A percentile compares a stretch with the other conserved stretches of the same genome.
Conservation (phyloP, 495 filamentous ascomycete species). For the Penicillium canescens region DNA sequence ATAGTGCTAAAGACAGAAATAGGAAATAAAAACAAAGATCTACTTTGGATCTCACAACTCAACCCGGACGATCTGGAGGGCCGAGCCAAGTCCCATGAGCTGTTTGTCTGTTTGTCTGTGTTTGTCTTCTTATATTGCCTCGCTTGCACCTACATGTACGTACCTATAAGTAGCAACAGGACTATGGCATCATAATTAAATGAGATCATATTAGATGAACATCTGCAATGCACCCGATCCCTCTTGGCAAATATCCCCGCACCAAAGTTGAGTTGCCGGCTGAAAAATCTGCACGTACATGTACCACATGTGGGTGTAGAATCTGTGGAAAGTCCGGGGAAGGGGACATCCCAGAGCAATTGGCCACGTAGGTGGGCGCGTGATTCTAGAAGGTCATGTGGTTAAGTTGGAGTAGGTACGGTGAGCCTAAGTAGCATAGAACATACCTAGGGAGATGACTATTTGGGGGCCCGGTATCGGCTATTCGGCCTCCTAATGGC, state of each 20-base stretch:
- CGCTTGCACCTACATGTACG: too few species aligned
- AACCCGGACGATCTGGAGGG: too few species aligned
- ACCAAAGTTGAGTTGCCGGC: background rate
- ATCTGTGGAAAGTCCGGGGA: slow-evolving; percentile 5
- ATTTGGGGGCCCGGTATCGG: slow-evolving; percentile 21
- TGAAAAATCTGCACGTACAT: background rate
- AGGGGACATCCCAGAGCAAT: background rate
- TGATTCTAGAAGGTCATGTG: slow-evolving; percentile 7
- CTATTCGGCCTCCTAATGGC: slow-evolving; percentile 11
- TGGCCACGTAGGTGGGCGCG: background rate
- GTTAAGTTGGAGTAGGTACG: background rate
- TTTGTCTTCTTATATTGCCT: too few species aligned
- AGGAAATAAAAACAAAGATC: too few species aligned
- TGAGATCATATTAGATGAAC: background rate
- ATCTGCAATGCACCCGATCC: background rate
- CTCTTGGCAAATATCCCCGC: background rate
- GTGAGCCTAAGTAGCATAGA: background rate
- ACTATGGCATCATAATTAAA: background rate
- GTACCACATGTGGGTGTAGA: background rate
- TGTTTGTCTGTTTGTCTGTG: too few species aligned
- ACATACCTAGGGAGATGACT: background rate
- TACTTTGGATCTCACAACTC: too few species aligned
- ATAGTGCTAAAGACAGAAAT: too few species aligned
- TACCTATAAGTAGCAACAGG: background rate
- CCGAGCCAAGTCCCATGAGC: too few species aligned